phyloP scores from a whole-genome alignment of 495 filamentous ascomycete species.

The Tuber calosporum region DNA sequence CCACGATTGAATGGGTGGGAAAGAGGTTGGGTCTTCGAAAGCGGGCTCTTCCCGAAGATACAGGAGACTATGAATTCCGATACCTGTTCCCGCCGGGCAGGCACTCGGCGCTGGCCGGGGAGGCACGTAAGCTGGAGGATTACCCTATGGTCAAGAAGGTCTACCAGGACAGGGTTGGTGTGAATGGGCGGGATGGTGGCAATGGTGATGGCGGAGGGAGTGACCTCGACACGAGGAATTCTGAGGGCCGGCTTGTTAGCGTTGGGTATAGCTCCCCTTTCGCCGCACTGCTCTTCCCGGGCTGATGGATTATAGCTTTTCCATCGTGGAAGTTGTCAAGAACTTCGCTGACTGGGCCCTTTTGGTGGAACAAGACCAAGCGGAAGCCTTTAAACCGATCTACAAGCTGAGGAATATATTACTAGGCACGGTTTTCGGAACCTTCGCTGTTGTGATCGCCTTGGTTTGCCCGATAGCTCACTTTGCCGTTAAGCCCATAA shows the following conservation, averaged over 20 bases:
- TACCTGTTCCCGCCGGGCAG: constrained; percentile 37
- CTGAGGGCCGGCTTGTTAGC: constrained; percentile 50
- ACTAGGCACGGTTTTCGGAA: constrained; percentile 76
- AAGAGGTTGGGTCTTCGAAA: constrained; percentile 20
- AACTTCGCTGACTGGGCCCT: constrained; percentile 69
- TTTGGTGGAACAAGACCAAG: constrained; percentile 64
- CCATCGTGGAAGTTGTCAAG: constrained; percentile 23
- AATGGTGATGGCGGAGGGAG: constrained; percentile 38
- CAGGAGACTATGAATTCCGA: constrained; percentile 34
- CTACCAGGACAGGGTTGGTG: constrained; percentile 26
- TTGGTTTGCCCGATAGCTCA: constrained; percentile 71
- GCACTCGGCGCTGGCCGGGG: constrained; percentile 18
- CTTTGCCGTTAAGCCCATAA: constrained; percentile 69
- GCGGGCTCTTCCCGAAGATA: constrained; percentile 8
- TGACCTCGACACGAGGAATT: constrained; percentile 49
- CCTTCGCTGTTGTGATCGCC: constrained; percentile 60
- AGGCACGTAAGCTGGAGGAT: constrained; percentile 28
- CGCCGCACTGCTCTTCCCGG: constrained; percentile 15
- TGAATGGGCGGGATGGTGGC: constrained; percentile 17
- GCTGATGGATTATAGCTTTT: constrained; percentile 20
- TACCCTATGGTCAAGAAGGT: constrained; percentile 31
- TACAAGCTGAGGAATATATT: constrained; percentile 65
- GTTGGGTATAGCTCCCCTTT: constrained; percentile 53
- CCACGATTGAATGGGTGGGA: constrained; percentile 22
- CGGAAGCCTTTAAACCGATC: constrained; percentile 71